Conservation (phyloP, 495 filamentous ascomycete genomes). For the Penicillium desertorum region DNA sequence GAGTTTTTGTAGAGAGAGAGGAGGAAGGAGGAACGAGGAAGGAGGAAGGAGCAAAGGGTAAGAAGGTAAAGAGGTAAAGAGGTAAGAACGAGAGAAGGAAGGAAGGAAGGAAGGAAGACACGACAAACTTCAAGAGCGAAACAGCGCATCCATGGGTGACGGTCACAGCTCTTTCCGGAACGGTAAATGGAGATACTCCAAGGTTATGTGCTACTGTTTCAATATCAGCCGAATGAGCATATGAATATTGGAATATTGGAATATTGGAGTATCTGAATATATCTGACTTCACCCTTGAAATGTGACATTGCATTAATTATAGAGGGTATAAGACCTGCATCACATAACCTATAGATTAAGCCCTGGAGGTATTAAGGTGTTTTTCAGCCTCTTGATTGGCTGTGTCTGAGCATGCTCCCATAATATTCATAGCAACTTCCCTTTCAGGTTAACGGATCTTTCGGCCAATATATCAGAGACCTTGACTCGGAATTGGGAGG, state of each 20-base stretch:
- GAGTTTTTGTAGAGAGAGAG: neutral
- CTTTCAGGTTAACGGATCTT: conserved; percentile 8
- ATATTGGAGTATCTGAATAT: neutral
- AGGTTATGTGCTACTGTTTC: neutral
- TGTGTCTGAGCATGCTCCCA: neutral
- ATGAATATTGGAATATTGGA: neutral
- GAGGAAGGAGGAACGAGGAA: neutral
- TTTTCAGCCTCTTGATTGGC: neutral
- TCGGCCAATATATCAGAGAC: neutral
- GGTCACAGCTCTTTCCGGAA: neutral
- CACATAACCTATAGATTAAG: neutral
- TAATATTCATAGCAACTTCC: neutral
- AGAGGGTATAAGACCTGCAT: neutral
- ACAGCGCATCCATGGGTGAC: neutral
- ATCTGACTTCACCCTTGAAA: neutral
- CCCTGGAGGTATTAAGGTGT: too few species aligned
- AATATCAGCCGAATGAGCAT: neutral
- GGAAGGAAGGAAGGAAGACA: neutral
- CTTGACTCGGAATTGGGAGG: neutral
- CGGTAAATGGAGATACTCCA: too few species aligned
- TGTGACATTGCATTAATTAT: neutral
- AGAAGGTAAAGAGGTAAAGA: neutral
- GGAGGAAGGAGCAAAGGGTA: neutral
- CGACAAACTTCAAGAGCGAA: neutral
- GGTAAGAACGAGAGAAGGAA: too few species aligned